Conservation (phyloP, 768 basidiomycete species). For the Podaxis sp. region DNA sequence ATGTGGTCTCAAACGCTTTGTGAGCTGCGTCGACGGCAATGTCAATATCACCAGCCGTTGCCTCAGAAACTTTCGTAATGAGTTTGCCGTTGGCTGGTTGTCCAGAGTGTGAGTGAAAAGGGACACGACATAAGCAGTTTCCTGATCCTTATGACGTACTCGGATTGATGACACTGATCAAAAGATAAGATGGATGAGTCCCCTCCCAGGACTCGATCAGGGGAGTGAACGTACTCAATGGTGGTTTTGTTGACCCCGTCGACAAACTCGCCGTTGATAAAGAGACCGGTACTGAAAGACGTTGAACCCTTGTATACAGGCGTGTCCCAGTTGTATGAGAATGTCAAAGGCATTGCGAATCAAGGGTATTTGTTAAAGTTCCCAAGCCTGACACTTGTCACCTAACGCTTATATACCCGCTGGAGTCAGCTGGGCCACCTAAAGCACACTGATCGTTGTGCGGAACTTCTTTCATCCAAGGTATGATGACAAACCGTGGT, state of each 20-base stretch:
- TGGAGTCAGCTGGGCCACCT: neutral
- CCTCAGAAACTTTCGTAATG: slow-evolving; percentile 55
- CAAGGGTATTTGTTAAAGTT: neutral
- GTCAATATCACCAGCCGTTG: slow-evolving; percentile 68
- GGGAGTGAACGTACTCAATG: slow-evolving; percentile 49
- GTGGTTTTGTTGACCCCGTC: slow-evolving; percentile 48
- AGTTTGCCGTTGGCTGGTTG: slow-evolving; percentile 57
- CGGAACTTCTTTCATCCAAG: neutral
- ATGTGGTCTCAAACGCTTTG: slow-evolving; percentile 44
- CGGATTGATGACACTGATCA: slow-evolving; percentile 51
- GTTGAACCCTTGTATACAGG: slow-evolving; percentile 53
- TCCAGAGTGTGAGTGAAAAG: neutral
- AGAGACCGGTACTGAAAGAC: slow-evolving; percentile 62
- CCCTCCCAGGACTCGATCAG: neutral
- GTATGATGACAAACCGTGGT: slow-evolving; percentile 1
- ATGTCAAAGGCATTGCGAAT: slow-evolving; percentile 26
- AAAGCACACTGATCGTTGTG: neutral
- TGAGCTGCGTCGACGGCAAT: slow-evolving; percentile 65
- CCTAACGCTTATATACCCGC: neutral
- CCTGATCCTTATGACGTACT: slow-evolving; percentile 21
- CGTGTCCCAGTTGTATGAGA: slow-evolving; percentile 49
- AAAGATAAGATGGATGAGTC: slow-evolving; percentile 7
- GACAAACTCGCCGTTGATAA: slow-evolving; percentile 67
- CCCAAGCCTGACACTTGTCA: neutral
- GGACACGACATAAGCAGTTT: neutral